phyloP scores from a whole-genome alignment of 2,329 filamentous ascomycete species.

The Arthrobotrys pseudoclavata region DNA sequence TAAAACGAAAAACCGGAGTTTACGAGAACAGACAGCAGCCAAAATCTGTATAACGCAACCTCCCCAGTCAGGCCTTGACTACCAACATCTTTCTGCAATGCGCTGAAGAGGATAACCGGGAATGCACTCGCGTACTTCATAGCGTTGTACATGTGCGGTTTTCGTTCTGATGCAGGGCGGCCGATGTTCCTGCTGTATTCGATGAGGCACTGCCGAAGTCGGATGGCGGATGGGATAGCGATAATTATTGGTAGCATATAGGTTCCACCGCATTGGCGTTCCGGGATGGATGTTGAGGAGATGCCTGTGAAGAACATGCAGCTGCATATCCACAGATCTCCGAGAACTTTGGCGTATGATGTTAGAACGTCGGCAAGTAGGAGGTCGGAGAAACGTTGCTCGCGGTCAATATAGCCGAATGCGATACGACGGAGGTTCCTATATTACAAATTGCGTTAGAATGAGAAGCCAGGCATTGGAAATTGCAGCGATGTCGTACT shows the following conservation, averaged over 20 bases:
- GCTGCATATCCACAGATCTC: constrained; percentile 86
- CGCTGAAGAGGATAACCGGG: constrained; percentile 85
- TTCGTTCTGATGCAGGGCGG: constrained; percentile 64
- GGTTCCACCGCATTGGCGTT: constrained; percentile 83
- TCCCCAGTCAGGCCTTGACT: constrained; percentile 69
- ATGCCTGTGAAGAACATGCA: constrained; percentile 89
- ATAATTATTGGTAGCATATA: constrained; percentile 87
- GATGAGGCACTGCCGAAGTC: constrained; percentile 89
- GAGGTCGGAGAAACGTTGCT: constrained; percentile 95
- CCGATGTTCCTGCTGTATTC: constrained; percentile 81
- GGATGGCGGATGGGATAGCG: constrained; percentile 84
- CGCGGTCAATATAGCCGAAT: constrained; percentile 86
- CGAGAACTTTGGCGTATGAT: constrained; percentile 91
- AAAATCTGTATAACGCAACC: constrained; percentile 59
- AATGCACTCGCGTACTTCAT: constrained; percentile 95
- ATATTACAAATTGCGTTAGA: constrained; percentile 11
- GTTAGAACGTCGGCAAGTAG: constrained; percentile 93
- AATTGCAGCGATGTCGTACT: constrained; percentile 27
- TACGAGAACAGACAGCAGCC: constrained; percentile 78
- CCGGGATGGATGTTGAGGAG: constrained; percentile 80
- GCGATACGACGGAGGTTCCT: constrained; percentile 80
- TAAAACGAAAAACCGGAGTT: constrained; percentile 98
- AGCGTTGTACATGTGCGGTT: constrained; percentile 92
- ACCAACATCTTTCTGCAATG: constrained; percentile 76
- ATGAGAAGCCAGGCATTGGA: background rate